These are phyloP conservation scores for Ophiostoma angusticollis DNA, from an alignment of 2,329 filamentous ascomycete genomes.

Conservation along the genomic window DNA sequence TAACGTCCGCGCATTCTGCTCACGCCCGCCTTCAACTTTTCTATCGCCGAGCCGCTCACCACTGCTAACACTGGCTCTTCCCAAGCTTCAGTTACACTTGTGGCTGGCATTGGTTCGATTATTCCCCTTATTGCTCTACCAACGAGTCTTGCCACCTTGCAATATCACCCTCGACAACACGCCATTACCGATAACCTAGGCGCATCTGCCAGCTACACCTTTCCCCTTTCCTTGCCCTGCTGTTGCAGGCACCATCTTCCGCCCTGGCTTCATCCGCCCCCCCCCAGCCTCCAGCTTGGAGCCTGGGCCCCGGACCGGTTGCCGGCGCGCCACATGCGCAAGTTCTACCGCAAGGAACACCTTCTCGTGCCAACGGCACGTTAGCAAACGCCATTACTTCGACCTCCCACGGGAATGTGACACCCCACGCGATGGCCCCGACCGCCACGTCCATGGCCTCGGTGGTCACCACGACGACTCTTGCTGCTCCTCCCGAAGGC, in stretches of 20 bases:
- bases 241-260: constrained; percentile 11
- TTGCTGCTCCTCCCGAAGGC: constrained; percentile 45
- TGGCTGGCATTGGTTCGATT: too few species aligned
- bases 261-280: constrained; percentile 15
- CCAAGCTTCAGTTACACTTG: too few species aligned
- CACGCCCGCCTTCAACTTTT: too few species aligned
- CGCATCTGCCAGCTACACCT: neutral
- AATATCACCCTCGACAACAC: constrained; percentile 5
- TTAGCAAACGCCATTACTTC: constrained; percentile 1
- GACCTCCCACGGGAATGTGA: constrained; percentile 11
- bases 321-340: constrained; percentile 7
- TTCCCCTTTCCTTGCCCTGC: constrained; percentile 1
- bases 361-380: constrained; percentile 10
- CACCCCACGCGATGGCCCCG: constrained; percentile 14
- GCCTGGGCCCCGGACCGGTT: constrained; percentile 10
- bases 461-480: constrained; percentile 22
- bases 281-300: constrained; percentile 13
- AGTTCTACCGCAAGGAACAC: constrained; percentile 11
- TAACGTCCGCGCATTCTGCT: too few species aligned
- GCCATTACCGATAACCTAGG: constrained; percentile 1
- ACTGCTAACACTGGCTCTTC: too few species aligned
- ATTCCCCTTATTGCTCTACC: too few species aligned
- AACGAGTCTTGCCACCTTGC: too few species aligned
- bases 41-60: too few species aligned
- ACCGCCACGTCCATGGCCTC: constrained; percentile 5